These are phyloP conservation scores for Sphagnum tenellum DNA, from an alignment of 225 moss, liverwort and hornwort genomes.

Conservation along the genomic window DNA sequence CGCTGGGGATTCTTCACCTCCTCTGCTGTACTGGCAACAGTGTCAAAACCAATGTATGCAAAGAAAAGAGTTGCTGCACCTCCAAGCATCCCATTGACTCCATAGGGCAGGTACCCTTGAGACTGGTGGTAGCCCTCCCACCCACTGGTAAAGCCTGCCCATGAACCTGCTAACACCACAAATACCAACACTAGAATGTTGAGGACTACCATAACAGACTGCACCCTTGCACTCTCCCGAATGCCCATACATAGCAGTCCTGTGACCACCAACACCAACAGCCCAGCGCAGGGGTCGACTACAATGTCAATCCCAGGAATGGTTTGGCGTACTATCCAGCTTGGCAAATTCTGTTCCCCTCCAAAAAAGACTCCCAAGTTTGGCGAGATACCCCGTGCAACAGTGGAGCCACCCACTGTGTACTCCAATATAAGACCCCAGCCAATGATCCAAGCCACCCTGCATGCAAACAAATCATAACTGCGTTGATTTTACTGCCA, in stretches of 20 bases:
- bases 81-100: conserved; percentile 78
- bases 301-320: conserved; percentile 30
- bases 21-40: conserved; percentile 97
- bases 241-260: conserved; percentile 66
- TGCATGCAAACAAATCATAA: conserved; percentile 6
- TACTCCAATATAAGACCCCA: conserved; percentile 96
- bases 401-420: conserved; percentile 84
- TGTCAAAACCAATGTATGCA: conserved; percentile 91
- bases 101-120: conserved; percentile 86
- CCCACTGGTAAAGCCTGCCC: conserved; percentile 61
- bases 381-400: conserved; percentile 92
- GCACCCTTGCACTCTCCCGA: conserved; percentile 82
- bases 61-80: conserved; percentile 98
- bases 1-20: conserved; percentile 89
- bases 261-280: conserved; percentile 59
- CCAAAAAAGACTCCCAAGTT: conserved; percentile 87
- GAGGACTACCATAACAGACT: conserved; percentile 63
- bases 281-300: conserved; percentile 75
- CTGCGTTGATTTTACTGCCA: no score
- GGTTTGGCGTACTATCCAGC: conserved; percentile 39
- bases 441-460: conserved; percentile 90
- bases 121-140: conserved; percentile 86
- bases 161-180: conserved; percentile 64
- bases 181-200: conserved; percentile 83
- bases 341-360: conserved; percentile 60